phyloP scores from a whole-genome alignment of 768 basidiomycete species.

The Mycena filopes region DNA sequence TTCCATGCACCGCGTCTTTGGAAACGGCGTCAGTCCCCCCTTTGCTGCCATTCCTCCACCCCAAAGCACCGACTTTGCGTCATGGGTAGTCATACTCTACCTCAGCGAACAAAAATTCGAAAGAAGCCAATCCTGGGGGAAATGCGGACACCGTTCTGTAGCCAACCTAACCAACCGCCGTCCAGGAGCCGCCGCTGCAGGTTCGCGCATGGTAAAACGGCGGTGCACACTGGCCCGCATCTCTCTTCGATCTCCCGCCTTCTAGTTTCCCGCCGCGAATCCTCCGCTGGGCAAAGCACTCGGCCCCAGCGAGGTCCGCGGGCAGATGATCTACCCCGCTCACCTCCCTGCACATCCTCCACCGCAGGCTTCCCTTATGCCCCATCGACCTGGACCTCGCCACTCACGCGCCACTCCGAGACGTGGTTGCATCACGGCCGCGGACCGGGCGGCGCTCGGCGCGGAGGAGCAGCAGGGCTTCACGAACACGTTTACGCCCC shows the following conservation, averaged over 20 bases:
- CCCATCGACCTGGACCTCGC: constrained; percentile 54
- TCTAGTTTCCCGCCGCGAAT: constrained; percentile 1
- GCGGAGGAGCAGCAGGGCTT: no score
- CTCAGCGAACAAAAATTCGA: constrained; percentile 6
- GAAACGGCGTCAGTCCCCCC: neutral
- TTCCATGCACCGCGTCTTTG: constrained; percentile 19
- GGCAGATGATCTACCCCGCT: constrained; percentile 53
- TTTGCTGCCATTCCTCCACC: neutral
- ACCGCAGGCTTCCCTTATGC: constrained; percentile 53
- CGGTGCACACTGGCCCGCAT: constrained; percentile 41
- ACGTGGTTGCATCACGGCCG: no score
- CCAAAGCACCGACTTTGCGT: neutral
- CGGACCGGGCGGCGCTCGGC: no score
- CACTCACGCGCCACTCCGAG: no score
- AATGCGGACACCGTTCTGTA: neutral
- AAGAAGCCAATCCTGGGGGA: constrained; percentile 9
- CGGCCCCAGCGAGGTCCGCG: constrained; percentile 39
- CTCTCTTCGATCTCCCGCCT: constrained; percentile 53
- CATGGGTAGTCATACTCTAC: neutral
- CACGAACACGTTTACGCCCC: no score
- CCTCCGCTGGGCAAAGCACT: neutral
- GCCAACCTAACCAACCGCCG: neutral
- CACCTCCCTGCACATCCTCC: constrained; percentile 51
- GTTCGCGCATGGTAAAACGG: constrained; percentile 40
- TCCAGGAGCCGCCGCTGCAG: neutral